Evolutionary conservation across 257 asterid genomes (phyloP).

Genomic region (Capsicum baccatum): DNA sequence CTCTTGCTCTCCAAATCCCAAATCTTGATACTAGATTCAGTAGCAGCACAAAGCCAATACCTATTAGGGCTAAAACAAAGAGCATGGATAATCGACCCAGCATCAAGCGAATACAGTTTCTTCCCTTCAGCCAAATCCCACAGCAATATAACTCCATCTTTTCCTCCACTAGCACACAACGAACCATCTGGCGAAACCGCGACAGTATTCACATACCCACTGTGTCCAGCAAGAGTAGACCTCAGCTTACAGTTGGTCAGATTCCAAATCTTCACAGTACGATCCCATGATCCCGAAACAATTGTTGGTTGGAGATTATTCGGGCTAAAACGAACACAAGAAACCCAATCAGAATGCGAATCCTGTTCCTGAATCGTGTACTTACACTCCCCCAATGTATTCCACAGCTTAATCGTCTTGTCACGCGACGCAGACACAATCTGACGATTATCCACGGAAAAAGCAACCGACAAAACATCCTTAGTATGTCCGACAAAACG

Average conservation of each 20-base stretch:
- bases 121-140: slow-evolving; percentile 54
- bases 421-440: slow-evolving; percentile 41
- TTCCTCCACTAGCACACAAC: slow-evolving; percentile 38
- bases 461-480: slow-evolving; percentile 85
- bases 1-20: slow-evolving; percentile 83
- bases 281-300: slow-evolving; percentile 78
- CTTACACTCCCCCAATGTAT: slow-evolving; percentile 58
- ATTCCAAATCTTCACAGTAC: slow-evolving; percentile 74
- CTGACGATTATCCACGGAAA: slow-evolving; percentile 50
- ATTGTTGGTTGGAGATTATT: slow-evolving; percentile 58
- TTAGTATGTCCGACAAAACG: slow-evolving; percentile 90
- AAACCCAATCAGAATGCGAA: slow-evolving; percentile 71
- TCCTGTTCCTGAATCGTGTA: slow-evolving; percentile 66
- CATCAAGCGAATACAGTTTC: slow-evolving; percentile 29
- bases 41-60: slow-evolving; percentile 38
- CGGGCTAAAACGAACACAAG: slow-evolving; percentile 75
- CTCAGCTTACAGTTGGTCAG: slow-evolving; percentile 65
- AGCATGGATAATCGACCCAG: slow-evolving; percentile 30
- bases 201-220: slow-evolving; percentile 38
- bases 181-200: slow-evolving; percentile 42
- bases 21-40: slow-evolving; percentile 68
- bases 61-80: slow-evolving; percentile 36
- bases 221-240: slow-evolving; percentile 35
- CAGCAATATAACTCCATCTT: slow-evolving; percentile 48
- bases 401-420: slow-evolving; percentile 38